These are phyloP conservation scores for Aspergillus incahuasiensis DNA, from an alignment of 495 filamentous ascomycete species.

Conservation along the genomic window DNA sequence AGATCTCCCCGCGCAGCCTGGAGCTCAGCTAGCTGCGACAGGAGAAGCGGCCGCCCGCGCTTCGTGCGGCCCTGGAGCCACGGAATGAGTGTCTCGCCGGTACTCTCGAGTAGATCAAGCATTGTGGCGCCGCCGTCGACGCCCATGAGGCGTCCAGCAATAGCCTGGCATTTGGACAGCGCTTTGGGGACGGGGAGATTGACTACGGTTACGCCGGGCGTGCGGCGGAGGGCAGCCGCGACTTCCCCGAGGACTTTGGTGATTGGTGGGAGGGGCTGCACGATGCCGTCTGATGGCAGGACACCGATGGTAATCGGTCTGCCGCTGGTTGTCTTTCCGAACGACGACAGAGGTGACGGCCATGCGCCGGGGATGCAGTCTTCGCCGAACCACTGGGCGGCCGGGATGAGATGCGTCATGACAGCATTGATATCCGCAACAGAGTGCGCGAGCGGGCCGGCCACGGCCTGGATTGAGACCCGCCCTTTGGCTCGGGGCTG, in stretches of 20 bases:
- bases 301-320: constrained; percentile 47
- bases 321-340: constrained; percentile 23
- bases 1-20: constrained; percentile 47
- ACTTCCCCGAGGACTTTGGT: constrained; percentile 50
- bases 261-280: constrained; percentile 57
- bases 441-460: constrained; percentile 46
- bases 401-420: constrained; percentile 47
- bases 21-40: constrained; percentile 44
- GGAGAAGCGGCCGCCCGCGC: constrained; percentile 34
- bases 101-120: constrained; percentile 50
- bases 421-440: constrained; percentile 44
- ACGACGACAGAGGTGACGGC: constrained; percentile 22
- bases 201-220: constrained; percentile 47
- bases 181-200: constrained; percentile 46
- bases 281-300: constrained; percentile 52
- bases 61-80: constrained; percentile 51
- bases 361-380: constrained; percentile 50
- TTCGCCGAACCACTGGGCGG: constrained; percentile 40
- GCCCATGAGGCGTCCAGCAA: constrained; percentile 54
- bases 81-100: constrained; percentile 52
- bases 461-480: constrained; percentile 42
- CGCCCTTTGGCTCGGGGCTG: constrained; percentile 34
- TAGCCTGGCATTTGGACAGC: constrained; percentile 47
- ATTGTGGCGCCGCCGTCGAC: constrained; percentile 50
- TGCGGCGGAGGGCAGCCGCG: constrained; percentile 32